Evolutionary conservation across 495 filamentous ascomycete species (phyloP).

Genomic region (Podospora pseudocomata): DNA sequence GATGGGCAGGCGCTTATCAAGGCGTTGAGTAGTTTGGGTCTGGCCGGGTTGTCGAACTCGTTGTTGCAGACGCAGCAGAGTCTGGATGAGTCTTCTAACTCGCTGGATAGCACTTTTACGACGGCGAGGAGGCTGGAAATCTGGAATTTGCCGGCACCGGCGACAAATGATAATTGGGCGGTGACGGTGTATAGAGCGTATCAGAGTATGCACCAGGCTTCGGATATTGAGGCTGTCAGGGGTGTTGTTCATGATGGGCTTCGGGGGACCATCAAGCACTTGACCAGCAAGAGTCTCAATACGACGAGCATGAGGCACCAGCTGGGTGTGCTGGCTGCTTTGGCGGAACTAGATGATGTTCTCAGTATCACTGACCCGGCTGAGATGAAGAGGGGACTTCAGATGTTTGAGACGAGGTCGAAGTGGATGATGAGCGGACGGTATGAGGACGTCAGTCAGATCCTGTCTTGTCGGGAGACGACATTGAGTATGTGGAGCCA

Average conservation of each 20-base stretch:
- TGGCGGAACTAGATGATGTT: slow-evolving; percentile 80
- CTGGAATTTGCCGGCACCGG: slow-evolving; percentile 83
- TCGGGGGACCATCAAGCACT: slow-evolving; percentile 56
- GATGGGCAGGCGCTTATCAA: slow-evolving; percentile 56
- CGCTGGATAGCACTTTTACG: slow-evolving; percentile 66
- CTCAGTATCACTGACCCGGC: slow-evolving; percentile 54
- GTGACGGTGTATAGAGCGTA: slow-evolving; percentile 74
- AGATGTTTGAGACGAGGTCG: slow-evolving; percentile 60
- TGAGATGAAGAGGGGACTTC: slow-evolving; percentile 60
- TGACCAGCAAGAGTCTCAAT: slow-evolving; percentile 54
- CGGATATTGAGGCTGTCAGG: slow-evolving; percentile 49
- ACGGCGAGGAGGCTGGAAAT: slow-evolving; percentile 85
- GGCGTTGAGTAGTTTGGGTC: slow-evolving; percentile 61
- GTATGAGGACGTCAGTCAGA: slow-evolving; percentile 72
- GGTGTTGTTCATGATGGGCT: slow-evolving; percentile 60
- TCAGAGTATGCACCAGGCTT: slow-evolving; percentile 68
- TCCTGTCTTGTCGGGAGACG: slow-evolving; percentile 77
- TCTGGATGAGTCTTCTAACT: slow-evolving; percentile 51
- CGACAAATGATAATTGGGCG: slow-evolving; percentile 55
- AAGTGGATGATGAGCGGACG: slow-evolving; percentile 75
- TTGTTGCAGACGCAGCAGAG: slow-evolving; percentile 62
- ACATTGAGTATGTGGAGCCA: slow-evolving; percentile 76
- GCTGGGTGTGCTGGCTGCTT: slow-evolving; percentile 67
- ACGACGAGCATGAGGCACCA: slow-evolving; percentile 58
- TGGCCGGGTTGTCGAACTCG: slow-evolving; percentile 69